These are phyloP conservation scores for Atractiella rhizophila DNA, from an alignment of 768 basidiomycete species.

Conservation along the genomic window DNA sequence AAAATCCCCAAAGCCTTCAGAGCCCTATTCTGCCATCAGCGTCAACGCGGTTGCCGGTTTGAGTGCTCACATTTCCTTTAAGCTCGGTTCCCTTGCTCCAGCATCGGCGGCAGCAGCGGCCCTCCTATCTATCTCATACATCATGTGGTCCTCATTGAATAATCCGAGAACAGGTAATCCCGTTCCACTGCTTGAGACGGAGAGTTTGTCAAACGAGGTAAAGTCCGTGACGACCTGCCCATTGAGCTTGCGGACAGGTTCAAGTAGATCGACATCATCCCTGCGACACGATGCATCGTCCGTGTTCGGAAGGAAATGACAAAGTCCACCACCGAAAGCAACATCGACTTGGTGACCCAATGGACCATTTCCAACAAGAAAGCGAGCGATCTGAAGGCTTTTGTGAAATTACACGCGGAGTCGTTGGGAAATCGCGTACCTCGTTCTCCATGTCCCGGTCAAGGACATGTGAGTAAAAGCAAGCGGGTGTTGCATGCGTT, in stretches of 20 bases:
- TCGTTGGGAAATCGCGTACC: slow-evolving; percentile 1
- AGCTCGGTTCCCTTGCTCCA: slow-evolving; percentile 10
- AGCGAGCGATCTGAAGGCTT: slow-evolving; percentile 12
- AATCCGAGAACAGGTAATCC: slow-evolving; percentile 12
- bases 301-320: slow-evolving; percentile 15
- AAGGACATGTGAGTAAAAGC: slow-evolving; percentile 16
- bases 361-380: slow-evolving; percentile 13
- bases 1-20: slow-evolving; percentile 13
- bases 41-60: not conserved
- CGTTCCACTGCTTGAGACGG: slow-evolving; percentile 2
- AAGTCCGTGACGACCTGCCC: slow-evolving; percentile 10
- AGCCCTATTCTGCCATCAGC: slow-evolving; percentile 4
- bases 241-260: not conserved
- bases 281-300: slow-evolving; percentile 11
- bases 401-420: no score
- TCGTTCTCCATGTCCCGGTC: slow-evolving; percentile 13
- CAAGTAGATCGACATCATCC: slow-evolving; percentile 13
- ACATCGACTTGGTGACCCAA: slow-evolving; percentile 15
- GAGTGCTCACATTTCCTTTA: slow-evolving; percentile 14
- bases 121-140: slow-evolving; percentile 19
- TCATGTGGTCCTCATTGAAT: slow-evolving; percentile 15
- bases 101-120: slow-evolving; percentile 2
- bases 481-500: slow-evolving; percentile 16
- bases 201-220: slow-evolving; percentile 6
- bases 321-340: slow-evolving; percentile 16